A percentile compares a stretch with the other conserved stretches of the same genome.
These are phyloP conservation scores for Musa balbisiana DNA, from an alignment of 202 grass and related monocot genomes.

Conservation along the genomic window DNA sequence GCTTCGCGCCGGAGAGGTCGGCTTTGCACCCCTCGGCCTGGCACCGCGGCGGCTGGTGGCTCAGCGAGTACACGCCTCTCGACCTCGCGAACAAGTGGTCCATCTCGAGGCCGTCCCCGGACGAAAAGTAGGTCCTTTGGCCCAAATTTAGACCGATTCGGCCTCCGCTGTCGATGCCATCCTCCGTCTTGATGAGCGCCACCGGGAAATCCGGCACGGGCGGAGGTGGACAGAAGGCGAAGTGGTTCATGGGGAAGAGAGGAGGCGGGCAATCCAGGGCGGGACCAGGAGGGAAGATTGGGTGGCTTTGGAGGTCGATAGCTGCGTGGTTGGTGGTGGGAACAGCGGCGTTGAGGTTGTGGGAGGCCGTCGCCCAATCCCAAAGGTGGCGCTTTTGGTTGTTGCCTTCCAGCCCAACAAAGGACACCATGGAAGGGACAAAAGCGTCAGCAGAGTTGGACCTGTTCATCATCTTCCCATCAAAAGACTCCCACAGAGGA, in stretches of 20 bases:
- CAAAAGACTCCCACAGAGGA: not conserved
- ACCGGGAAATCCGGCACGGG: not conserved
- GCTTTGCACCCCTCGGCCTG: slow-evolving; percentile 17
- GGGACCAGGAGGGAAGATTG: not conserved
- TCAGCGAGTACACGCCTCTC: slow-evolving; percentile 6
- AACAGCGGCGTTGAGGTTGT: not conserved
- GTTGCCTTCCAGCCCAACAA: slow-evolving; percentile 8
- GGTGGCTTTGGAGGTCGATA: not conserved
- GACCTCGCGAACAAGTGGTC: not conserved
- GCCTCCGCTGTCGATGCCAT: not conserved
- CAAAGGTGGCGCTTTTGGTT: not conserved
- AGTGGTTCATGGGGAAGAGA: not conserved
- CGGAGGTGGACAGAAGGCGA: slow-evolving; percentile 2
- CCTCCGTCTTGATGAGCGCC: slow-evolving; percentile 1
- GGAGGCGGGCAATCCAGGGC: not conserved
- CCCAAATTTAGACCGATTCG: slow-evolving; percentile 15
- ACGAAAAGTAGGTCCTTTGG: slow-evolving; percentile 19
- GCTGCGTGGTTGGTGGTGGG: not conserved
- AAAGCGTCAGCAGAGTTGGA: not conserved
- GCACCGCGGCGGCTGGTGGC: slow-evolving; percentile 7
- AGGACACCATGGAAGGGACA: slow-evolving; percentile 6
- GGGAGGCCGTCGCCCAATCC: slow-evolving; percentile 7
- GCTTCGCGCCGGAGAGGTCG: slow-evolving; percentile 20
- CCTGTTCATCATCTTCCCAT: slow-evolving; percentile 19
- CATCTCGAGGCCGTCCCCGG: not conserved